Evolutionary conservation across 2,329 filamentous ascomycete species (phyloP), one percentile per base, ranked within the genome.

Genomic region (Xylaria sp.): DNA sequence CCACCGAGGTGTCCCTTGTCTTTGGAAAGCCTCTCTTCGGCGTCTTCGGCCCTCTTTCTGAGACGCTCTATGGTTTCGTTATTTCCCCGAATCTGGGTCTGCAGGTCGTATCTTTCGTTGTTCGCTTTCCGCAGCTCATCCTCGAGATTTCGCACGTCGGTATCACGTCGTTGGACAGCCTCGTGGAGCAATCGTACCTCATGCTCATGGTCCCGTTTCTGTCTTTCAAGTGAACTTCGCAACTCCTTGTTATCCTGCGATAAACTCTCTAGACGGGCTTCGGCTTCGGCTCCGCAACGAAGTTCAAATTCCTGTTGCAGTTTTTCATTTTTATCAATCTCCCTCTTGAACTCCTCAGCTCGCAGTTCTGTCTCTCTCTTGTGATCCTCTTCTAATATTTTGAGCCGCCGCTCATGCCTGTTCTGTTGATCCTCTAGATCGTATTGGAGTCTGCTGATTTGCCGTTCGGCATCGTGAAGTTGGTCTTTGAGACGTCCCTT

Each of bases 241-340:
- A 93, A 75, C n/a, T 92, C 87, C 68, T 89, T 85, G 1, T 92
- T 82, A 73, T 93, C 91, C n/a, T 84, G 85, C 21, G 86, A 79
- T 66, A 86, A 51, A 24, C 69, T 72, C 5, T 77, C 76, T 1
- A 76, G 64, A 9, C 75, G 74, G 2, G 74, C 70, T 60, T 77
- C 76, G 1, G 75, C 74, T 48, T 77, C 73, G 0, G 69, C 73
- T 12, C 74, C 75, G 58, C 72, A 76, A 19, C 69, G 73, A 27
- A 85, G 83, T 63, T 83, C 78, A 36, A 83, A 75, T 61, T 87
- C 82, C 65, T 83, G 81, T 66, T 84, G 81, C 59, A 89, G 76
- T 70, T 87, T 83, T 64, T 90, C 84, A 9, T 87, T 75, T 66
- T 89, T 86, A 72, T 86, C 84, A 64, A 86, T 82, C 75, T 89